Conservation (phyloP, 371 early-diverging fungal genomes). For the Mucor plumbeus region DNA sequence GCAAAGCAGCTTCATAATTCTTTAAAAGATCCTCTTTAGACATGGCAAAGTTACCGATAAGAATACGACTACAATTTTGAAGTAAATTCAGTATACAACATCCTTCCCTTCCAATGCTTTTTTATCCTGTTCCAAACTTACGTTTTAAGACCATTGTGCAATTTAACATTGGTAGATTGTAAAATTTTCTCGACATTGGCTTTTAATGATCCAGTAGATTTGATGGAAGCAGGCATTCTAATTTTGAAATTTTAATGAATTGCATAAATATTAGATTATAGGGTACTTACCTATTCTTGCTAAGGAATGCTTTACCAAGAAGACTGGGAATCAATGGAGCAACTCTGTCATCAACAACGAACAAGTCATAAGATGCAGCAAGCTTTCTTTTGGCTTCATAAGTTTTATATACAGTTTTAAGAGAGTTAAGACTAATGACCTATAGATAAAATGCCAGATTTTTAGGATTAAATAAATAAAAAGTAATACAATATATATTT, state of each 20-base stretch:
- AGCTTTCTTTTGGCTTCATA: conserved; percentile 83
- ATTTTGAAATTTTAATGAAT: not conserved
- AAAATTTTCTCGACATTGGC: conserved; percentile 16
- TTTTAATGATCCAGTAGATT: conserved; percentile 16
- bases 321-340: conserved; percentile 72
- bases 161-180: conserved; percentile 19
- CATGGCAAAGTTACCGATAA: conserved; percentile 31
- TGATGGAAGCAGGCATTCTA: conserved; percentile 20
- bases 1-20: conserved; percentile 20
- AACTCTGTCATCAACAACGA: conserved; percentile 85
- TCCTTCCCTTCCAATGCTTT: not conserved
- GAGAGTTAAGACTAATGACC: conserved; percentile 71
- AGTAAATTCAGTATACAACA: not conserved
- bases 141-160: conserved; percentile 17
- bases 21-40: conserved; percentile 21
- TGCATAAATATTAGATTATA: not conserved
- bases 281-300: conserved; percentile 72
- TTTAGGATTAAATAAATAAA: not conserved
- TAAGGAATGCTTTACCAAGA: conserved; percentile 81
- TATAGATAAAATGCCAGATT: not conserved
- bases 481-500: too few species aligned
- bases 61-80: conserved; percentile 16
- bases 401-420: conserved; percentile 73
- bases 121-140: conserved; percentile 13
- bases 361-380: conserved; percentile 73